Percentiles rank a stretch among this genome's conserved stretches.
Evolutionary conservation across 805 yeast species (phyloP).

Genomic region (Kluyveromyces siamensis): DNA sequence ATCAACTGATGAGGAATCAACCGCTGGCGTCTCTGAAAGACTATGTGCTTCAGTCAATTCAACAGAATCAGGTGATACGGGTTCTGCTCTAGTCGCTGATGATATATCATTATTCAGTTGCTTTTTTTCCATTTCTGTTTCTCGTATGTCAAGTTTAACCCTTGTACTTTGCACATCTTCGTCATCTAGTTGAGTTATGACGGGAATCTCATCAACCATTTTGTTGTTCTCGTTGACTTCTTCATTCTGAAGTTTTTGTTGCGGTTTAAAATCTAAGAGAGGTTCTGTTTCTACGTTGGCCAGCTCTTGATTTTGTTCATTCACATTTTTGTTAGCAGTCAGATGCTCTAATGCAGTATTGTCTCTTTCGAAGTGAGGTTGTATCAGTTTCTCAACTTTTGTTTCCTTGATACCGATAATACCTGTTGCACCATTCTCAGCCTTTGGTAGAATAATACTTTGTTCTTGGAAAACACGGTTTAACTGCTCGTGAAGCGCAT

Average conservation of each 20-base stretch:
- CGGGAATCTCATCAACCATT: background rate
- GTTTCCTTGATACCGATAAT: background rate
- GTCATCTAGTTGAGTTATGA: background rate
- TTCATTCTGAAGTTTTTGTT: too few relatives aligned
- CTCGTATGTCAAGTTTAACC: background rate
- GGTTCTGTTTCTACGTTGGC: too few relatives aligned
- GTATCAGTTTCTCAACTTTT: too few relatives aligned
- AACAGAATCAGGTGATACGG: too few relatives aligned
- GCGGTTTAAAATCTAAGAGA: too few relatives aligned
- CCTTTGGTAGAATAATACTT: constrained; percentile 26
- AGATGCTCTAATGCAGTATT: too few relatives aligned
- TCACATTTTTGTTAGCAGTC: too few relatives aligned
- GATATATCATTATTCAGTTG: background rate
- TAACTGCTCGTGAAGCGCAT: constrained; percentile 44
- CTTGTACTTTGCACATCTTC: background rate
- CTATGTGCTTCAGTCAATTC: too few relatives aligned
- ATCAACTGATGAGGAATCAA: background rate
- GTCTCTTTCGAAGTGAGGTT: too few relatives aligned
- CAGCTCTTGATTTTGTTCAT: too few relatives aligned
- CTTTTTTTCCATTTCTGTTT: background rate
- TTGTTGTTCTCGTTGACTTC: too few relatives aligned
- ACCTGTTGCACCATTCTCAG: background rate
- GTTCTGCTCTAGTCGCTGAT: too few relatives aligned
- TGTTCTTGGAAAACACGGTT: constrained; percentile 35
- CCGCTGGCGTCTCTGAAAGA: background rate